Conservation (phyloP, 371 early-diverging fungal genomes). For the Mortierella sp. region DNA sequence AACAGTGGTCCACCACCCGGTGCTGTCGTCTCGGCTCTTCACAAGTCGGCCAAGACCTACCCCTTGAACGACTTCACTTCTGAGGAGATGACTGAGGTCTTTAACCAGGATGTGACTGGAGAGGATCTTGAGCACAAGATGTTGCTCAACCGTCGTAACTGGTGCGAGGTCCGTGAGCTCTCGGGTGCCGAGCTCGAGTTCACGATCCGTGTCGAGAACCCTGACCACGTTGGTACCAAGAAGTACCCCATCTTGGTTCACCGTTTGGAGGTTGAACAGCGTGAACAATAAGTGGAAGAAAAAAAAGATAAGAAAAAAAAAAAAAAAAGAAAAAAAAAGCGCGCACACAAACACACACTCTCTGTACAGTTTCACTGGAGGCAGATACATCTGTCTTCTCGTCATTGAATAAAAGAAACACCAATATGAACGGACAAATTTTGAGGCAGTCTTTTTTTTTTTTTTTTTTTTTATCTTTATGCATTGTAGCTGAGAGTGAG, state of each 20-base stretch:
- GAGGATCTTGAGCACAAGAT: constrained; percentile 47
- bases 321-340: background rate
- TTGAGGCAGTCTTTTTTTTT: background rate
- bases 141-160: constrained; percentile 59
- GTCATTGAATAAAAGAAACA: background rate
- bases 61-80: constrained; percentile 53
- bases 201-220: constrained; percentile 42
- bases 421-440: background rate
- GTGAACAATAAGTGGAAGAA: constrained; percentile 27
- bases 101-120: constrained; percentile 60
- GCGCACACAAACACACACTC: background rate
- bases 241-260: constrained; percentile 41
- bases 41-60: constrained; percentile 42
- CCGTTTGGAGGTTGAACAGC: constrained; percentile 8
- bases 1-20: constrained; percentile 53
- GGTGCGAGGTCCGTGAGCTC: constrained; percentile 46
- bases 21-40: constrained; percentile 48
- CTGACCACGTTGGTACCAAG: constrained; percentile 27
- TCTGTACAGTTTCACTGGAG: background rate
- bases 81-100: constrained; percentile 62
- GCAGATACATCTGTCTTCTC: background rate
- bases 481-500: background rate
- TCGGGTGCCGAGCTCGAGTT: constrained; percentile 8
- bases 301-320: background rate
- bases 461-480: background rate